Percentiles rank a stretch among this genome's conserved stretches.
Conservation (phyloP, 768 basidiomycete species). For the Russula emetica region DNA sequence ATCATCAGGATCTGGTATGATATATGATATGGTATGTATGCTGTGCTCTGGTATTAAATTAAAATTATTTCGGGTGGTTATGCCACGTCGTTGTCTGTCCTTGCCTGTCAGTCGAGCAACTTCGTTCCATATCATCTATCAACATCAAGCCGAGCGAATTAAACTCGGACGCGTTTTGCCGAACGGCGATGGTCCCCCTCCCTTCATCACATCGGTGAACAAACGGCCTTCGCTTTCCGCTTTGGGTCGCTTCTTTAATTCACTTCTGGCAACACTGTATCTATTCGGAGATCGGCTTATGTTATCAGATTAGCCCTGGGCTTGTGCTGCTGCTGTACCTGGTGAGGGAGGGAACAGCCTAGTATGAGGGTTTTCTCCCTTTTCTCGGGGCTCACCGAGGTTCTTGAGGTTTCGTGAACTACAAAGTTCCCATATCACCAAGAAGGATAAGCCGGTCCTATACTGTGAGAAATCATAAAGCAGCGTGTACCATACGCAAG, state of each 20-base stretch:
- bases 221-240: not conserved
- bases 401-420: not conserved
- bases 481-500: not conserved
- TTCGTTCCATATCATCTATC: no score
- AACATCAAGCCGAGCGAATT: no score
- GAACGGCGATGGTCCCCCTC: not conserved
- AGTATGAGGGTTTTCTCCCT: not conserved
- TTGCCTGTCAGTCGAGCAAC: no score
- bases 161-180: not conserved
- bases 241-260: not conserved
- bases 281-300: not conserved
- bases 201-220: no score
- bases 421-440: not conserved
- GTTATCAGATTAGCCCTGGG: no score
- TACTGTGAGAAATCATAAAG: not conserved
- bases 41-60: no score
- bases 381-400: not conserved
- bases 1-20: no score
- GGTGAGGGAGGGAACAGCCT: not conserved
- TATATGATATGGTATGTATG: no score
- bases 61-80: not conserved
- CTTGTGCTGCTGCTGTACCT: not conserved
- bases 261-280: not conserved
- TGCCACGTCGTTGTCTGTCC: no score
- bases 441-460: not conserved